phyloP scores from a whole-genome alignment of 2,329 filamentous ascomycete species.

The Penicillium hordei region DNA sequence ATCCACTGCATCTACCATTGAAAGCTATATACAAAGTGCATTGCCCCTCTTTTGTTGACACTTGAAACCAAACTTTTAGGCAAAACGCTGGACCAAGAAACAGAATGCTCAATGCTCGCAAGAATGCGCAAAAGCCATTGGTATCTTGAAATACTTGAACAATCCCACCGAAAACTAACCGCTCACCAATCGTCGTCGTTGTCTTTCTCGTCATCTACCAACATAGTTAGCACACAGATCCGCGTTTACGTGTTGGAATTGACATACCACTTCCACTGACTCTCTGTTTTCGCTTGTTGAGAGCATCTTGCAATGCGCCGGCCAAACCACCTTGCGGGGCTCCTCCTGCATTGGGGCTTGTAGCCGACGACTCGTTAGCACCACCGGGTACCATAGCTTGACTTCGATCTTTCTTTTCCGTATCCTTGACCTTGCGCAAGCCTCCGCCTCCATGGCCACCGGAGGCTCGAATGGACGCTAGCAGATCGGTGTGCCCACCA shows the following conservation, averaged over 20 bases:
- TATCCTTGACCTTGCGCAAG: constrained; percentile 47
- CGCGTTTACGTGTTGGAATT: background rate
- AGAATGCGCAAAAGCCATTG: constrained; percentile 16
- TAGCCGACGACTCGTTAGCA: constrained; percentile 58
- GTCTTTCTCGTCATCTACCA: constrained; percentile 47
- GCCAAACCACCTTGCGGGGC: constrained; percentile 64
- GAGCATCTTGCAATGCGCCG: constrained; percentile 74
- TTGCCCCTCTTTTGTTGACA: constrained; percentile 5
- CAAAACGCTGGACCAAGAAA: constrained; percentile 13
- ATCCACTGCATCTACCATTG: constrained; percentile 14
- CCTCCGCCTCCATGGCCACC: constrained; percentile 54
- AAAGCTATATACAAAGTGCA: constrained; percentile 21
- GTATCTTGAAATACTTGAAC: constrained; percentile 21
- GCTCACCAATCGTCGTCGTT: constrained; percentile 49
- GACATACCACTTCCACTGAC: constrained; percentile 90
- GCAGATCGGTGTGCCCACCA: constrained; percentile 45
- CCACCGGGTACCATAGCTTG: constrained; percentile 45
- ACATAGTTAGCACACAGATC: constrained; percentile 25
- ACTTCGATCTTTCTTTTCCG: constrained; percentile 50
- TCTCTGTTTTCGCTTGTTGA: constrained; percentile 85
- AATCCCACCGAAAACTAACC: background rate
- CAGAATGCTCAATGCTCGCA: constrained; percentile 16
- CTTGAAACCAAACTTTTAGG: constrained; percentile 20
- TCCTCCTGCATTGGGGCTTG: constrained; percentile 55
- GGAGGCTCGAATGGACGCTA: constrained; percentile 54